Base-by-base conservation (phyloP, 805 yeast genomes). In the Clavispora asparagi region DNA sequence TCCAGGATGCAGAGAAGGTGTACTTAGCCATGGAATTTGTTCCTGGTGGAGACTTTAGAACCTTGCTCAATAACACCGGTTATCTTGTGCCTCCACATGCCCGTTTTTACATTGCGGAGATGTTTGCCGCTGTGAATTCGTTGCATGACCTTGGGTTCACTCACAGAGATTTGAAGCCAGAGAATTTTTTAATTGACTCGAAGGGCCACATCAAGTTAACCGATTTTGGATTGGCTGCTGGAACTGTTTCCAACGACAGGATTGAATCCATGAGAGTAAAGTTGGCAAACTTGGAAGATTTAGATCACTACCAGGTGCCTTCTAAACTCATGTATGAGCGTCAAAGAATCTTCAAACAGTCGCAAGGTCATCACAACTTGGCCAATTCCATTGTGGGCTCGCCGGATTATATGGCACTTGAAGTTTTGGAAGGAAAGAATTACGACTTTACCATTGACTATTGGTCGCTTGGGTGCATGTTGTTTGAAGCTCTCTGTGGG, bases 1-100 rank as follows among this genome's bases (percentile, higher is more conserved):
- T 94, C 70, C 99, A 94, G 65, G 98, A 94, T 67, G 67, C 83
- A 0, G 91, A 87, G 51, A 87, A 86, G 60, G 87, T 94, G 28
- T 94, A 88, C 58, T 74, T 94, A 60, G 99, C 99, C 2, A 94
- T 94, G 99, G 99, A 94, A 64, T 94, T 87, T 65, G 99, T 94
- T n/a, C 97, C 99, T 8, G 99, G 99, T 48, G 99, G 99, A 44
- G 99, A 94, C 63, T 94, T 88, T 72, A 83, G 99, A 62, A 94
- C 99, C 0, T 70, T 94, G 49, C 78, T 94, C 53, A 91, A 90
- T 65, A 92, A 91, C 63, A 92, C 98, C 6, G 96, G 96, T 31
- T 87, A 86, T 47, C 72, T 94, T 55, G 87, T 88, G 50, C 96
- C 98, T 2, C 90, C 95, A 4, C 99, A 94, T 62, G 95, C 98